Evolutionary conservation across 140 eudicot species (phyloP), one percentile per base, ranked within the genome.

Genomic region (Senecio squalidus): DNA sequence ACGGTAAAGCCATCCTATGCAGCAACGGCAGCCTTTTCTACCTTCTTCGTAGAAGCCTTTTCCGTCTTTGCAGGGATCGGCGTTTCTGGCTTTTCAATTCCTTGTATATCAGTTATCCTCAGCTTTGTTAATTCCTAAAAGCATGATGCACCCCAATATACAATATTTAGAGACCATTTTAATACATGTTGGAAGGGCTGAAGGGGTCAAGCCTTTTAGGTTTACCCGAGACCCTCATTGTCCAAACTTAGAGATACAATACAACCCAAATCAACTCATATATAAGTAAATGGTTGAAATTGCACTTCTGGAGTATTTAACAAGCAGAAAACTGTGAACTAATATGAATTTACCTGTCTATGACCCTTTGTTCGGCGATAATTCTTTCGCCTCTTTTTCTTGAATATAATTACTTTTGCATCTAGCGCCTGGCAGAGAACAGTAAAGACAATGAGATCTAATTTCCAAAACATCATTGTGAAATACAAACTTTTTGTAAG

Each of bases 361-460:
- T 86, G 98, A 23, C 98, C 98, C 53, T 79, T 91, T 9, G 78
- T 86, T 71, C 96, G 74, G 58, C 98, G 78, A 74, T 91, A 91
- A 65, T 91, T 91, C 96, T 91, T 91, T 62, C 98, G 73, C 66
- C 96, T 86, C 79, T 91, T 91, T 78, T 91, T 91, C 87, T 86
- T 91, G 55, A 91, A 91, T 74, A 91, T 83, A 50, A 91, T 80
- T 40, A 91, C 98, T 75, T 91, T 91, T 41, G 98, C 98, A 77
- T 91, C 98, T 52, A 91, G 67, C 25, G 98, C 96, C 94, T 91
- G n/a, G 81, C 22, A 68, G 59, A 41, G 4, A 24, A 57, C 26
- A 22, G 31, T 31, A 43, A 24, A 15, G 9, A 59, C 20, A 55
- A 27, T 22, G 1, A 21, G 46, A 43, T 47, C 44, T 57, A 14